Conservation (phyloP, 352 stramenopile genomes). For the Phytophthora constricta region DNA sequence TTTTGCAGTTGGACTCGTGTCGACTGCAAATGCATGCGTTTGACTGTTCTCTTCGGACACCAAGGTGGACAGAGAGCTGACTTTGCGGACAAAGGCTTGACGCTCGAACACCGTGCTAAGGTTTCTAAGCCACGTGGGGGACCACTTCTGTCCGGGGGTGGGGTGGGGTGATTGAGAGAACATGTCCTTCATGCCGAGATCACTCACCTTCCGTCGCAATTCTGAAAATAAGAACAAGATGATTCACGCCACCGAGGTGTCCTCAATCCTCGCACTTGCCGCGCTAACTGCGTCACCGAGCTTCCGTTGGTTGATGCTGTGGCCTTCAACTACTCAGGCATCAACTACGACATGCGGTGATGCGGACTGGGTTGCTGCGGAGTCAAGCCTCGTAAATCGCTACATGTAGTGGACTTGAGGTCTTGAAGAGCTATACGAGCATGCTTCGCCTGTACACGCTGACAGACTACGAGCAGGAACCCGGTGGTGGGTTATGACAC, state of each 20-base stretch:
- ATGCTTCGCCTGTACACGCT: too few relatives aligned
- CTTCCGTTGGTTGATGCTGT: too few relatives aligned
- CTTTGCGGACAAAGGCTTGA: not conserved
- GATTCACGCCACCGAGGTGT: not conserved
- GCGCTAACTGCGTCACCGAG: too few relatives aligned
- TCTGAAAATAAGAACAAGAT: not conserved
- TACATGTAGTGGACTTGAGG: not conserved
- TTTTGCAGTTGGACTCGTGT: too few relatives aligned
- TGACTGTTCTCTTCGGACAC: too few relatives aligned
- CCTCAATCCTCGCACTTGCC: not conserved
- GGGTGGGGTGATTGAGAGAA: not conserved
- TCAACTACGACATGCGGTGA: too few relatives aligned
- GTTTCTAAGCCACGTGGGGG: not conserved
- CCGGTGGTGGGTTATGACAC: not conserved
- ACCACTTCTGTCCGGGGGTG: not conserved
- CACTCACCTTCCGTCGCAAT: not conserved
- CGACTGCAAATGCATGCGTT: too few relatives aligned
- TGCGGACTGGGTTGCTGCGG: not conserved
- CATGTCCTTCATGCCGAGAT: not conserved
- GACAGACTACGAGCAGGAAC: too few relatives aligned
- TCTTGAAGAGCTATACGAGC: not conserved
- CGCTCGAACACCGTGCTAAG: not conserved
- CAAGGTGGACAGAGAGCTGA: too few relatives aligned
- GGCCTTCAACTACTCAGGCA: too few relatives aligned
- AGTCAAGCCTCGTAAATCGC: not conserved